Evolutionary conservation across 163 green algal species (phyloP).

Genomic region (Scenedesmus sp.): DNA sequence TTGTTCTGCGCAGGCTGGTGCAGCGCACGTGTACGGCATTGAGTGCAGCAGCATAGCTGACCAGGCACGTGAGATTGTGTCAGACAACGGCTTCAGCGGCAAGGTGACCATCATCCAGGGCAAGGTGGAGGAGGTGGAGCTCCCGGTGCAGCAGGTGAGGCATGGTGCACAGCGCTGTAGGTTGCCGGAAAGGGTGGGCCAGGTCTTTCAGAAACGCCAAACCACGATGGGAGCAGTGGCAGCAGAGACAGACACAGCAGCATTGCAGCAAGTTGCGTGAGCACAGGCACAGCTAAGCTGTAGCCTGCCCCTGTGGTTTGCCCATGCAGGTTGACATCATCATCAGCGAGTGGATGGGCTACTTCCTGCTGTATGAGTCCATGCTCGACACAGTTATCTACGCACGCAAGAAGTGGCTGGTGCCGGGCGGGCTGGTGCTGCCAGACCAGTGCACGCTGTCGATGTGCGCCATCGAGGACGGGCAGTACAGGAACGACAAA

Average conservation of each 20-base stretch:
- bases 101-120: constrained; percentile 88
- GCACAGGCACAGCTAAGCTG: no score
- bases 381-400: constrained; percentile 97
- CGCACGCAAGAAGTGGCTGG: constrained; percentile 95
- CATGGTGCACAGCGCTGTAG: no score
- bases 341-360: constrained; percentile 98
- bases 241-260: neutral
- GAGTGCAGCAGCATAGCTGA: constrained; percentile 94
- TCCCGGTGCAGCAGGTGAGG: constrained; percentile 77
- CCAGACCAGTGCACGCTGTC: constrained; percentile 83
- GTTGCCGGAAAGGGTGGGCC: no score
- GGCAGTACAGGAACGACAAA: constrained; percentile 93
- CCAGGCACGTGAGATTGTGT: constrained; percentile 89
- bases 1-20: constrained; percentile 90
- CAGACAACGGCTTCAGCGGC: constrained; percentile 85
- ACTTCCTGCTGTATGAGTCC: constrained; percentile 97
- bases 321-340: constrained; percentile 90
- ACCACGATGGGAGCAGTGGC: neutral
- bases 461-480: constrained; percentile 88
- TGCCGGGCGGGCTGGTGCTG: constrained; percentile 85
- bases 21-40: constrained; percentile 94
- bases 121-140: constrained; percentile 87
- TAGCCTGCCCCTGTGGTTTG: neutral
- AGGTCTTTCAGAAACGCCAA: neutral
- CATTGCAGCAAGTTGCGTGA: no score